Conservation (phyloP, 805 yeast species). For the Candida quercuum region DNA sequence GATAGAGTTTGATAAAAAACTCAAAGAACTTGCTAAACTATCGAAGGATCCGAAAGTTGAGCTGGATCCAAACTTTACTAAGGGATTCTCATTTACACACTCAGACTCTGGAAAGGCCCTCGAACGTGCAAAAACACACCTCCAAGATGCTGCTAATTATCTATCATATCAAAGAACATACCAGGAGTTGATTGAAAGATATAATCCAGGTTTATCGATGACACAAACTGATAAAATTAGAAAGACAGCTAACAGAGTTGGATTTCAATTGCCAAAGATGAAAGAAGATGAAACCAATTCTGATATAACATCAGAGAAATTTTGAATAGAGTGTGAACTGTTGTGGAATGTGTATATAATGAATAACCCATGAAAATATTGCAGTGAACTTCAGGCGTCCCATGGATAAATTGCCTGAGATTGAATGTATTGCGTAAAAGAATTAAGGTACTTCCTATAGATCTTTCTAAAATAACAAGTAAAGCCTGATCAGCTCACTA, state of each 20-base stretch:
- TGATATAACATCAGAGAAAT: not conserved
- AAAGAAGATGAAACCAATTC: conserved; percentile 17
- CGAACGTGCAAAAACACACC: conserved; percentile 30
- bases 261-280: conserved; percentile 54
- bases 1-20: conserved; percentile 14
- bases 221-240: conserved; percentile 73
- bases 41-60: conserved; percentile 14
- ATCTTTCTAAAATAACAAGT: too few species aligned
- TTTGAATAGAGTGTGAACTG: not conserved
- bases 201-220: conserved; percentile 79
- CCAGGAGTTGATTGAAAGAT: conserved; percentile 73
- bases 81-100: conserved; percentile 8
- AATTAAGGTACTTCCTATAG: too few species aligned
- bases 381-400: too few species aligned
- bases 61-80: conserved; percentile 8
- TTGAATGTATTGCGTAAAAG: too few species aligned
- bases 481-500: too few species aligned
- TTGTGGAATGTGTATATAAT: too few species aligned
- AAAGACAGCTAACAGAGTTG: conserved; percentile 85
- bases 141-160: conserved; percentile 57
- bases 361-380: too few species aligned
- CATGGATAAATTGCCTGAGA: too few species aligned
- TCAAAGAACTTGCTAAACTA: conserved; percentile 13
- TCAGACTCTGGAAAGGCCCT: conserved; percentile 8
- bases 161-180: conserved; percentile 71